Evolutionary conservation across 169 alveolate genomes (phyloP).

Genomic region (Prorocentrum cordatum): DNA sequence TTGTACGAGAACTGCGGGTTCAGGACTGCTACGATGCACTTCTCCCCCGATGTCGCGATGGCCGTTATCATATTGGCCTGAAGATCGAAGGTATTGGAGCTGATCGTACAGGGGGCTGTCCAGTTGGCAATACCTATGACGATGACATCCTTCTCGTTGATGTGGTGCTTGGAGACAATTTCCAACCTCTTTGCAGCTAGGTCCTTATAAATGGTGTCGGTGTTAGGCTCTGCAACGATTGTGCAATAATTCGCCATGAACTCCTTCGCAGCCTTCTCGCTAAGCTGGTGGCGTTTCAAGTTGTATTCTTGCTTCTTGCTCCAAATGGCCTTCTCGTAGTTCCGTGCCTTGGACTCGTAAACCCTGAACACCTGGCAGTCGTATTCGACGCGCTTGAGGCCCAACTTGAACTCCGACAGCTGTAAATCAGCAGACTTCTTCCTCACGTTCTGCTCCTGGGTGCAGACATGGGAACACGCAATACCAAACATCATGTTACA

Average conservation of each 20-base stretch:
- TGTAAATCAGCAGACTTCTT: too few species aligned
- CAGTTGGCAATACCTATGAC: not conserved
- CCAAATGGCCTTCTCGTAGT: too few species aligned
- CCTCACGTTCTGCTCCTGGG: too few species aligned
- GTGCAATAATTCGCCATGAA: not conserved
- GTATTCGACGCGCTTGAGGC: too few species aligned
- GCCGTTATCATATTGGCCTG: not conserved
- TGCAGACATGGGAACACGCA: too few species aligned
- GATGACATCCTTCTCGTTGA: not conserved
- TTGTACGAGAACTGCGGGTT: constrained; percentile 4
- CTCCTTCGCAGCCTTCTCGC: not conserved
- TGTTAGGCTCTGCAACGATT: not conserved
- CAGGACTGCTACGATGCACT: not conserved
- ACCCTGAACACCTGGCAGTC: too few species aligned
- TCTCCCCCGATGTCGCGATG: not conserved
- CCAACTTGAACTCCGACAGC: too few species aligned
- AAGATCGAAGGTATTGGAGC: not conserved
- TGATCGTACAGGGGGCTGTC: not conserved
- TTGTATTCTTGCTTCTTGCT: too few species aligned
- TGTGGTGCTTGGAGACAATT: not conserved
- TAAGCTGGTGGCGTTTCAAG: not conserved
- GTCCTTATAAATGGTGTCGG: not conserved
- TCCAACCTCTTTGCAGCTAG: not conserved
- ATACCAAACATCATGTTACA: too few species aligned
- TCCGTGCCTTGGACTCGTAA: too few species aligned